Conservation (phyloP, 2,329 filamentous ascomycete species). For the Ophiostoma montium region DNA sequence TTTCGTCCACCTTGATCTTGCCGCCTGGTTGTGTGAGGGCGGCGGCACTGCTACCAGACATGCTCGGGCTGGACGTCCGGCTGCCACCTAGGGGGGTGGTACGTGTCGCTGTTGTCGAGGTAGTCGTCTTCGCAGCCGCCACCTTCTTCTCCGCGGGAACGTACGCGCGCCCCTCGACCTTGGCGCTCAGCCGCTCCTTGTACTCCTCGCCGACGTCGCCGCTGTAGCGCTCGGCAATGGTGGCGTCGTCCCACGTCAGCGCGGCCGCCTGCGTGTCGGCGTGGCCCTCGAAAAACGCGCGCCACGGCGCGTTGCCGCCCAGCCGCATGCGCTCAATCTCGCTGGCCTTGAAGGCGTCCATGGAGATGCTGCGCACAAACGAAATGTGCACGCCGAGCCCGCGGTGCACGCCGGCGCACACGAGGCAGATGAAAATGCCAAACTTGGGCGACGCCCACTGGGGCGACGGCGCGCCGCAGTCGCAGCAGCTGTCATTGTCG, state of each 20-base stretch:
- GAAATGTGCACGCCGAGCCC: slow-evolving; percentile 95
- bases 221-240: slow-evolving; percentile 80
- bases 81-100: slow-evolving; percentile 11
- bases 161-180: slow-evolving; percentile 80
- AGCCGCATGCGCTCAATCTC: slow-evolving; percentile 91
- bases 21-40: slow-evolving; percentile 18
- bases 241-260: slow-evolving; percentile 69
- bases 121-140: slow-evolving; percentile 29
- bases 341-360: slow-evolving; percentile 92
- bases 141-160: slow-evolving; percentile 51
- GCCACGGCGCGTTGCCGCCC: slow-evolving; percentile 82
- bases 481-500: slow-evolving; percentile 81
- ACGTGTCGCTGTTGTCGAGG: slow-evolving; percentile 21
- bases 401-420: slow-evolving; percentile 87
- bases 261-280: slow-evolving; percentile 51
- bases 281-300: slow-evolving; percentile 69
- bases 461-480: slow-evolving; percentile 87
- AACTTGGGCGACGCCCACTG: slow-evolving; percentile 99
- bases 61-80: slow-evolving; percentile 16
- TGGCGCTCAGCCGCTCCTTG: slow-evolving; percentile 77
- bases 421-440: slow-evolving; percentile 95
- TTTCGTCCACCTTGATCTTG: slow-evolving; percentile 59
- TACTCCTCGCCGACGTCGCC: slow-evolving; percentile 87
- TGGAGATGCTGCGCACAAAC: slow-evolving; percentile 92
- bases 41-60: not conserved